Evolutionary conservation across 768 basidiomycete species (phyloP).

Genomic region (Lyophyllum shimeji): DNA sequence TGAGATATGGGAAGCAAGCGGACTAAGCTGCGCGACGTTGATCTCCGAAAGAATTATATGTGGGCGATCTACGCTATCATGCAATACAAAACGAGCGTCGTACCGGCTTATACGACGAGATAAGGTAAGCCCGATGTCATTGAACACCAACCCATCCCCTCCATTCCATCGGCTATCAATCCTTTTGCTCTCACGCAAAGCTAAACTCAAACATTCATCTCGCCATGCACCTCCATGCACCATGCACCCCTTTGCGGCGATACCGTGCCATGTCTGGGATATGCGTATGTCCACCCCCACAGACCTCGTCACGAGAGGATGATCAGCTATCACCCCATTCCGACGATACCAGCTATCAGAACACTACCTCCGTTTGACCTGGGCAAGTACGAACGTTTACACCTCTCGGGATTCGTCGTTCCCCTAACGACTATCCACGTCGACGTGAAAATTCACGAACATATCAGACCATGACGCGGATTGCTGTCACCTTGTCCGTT

Average conservation of each 20-base stretch:
- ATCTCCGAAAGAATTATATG: slow-evolving; percentile 4
- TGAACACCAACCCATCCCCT: slow-evolving; percentile 4
- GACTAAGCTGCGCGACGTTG: background rate
- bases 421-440: background rate
- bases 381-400: too few species aligned
- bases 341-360: too few species aligned
- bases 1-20: too few species aligned
- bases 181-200: too few species aligned
- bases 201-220: background rate
- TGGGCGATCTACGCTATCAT: too few species aligned
- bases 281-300: background rate
- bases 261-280: background rate
- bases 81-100: too few species aligned
- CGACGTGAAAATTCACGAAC: background rate
- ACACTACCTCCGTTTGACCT: too few species aligned
- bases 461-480: too few species aligned
- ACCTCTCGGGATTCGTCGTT: too few species aligned
- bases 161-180: background rate
- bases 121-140: slow-evolving; percentile 2
- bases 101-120: too few species aligned
- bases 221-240: background rate
- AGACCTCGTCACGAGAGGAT: too few species aligned
- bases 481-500: too few species aligned
- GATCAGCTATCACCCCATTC: background rate
- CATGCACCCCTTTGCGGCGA: background rate